Evolutionary conservation across 2,329 filamentous ascomycete species (phyloP).

Genomic region (Colletotrichum noveboracense): DNA sequence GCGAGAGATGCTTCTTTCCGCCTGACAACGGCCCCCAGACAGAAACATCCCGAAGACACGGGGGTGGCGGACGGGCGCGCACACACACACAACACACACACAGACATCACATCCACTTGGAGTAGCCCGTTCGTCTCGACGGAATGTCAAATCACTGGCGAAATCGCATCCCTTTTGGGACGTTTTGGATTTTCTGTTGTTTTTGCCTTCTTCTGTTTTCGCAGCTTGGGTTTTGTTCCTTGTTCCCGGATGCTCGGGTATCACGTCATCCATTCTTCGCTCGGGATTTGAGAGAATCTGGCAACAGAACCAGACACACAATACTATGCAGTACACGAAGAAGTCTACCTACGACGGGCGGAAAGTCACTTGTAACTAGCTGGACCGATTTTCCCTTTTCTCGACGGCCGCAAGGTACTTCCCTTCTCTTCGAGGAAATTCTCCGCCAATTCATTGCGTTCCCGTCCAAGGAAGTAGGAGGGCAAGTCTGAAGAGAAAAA

Average conservation of each 20-base stretch:
- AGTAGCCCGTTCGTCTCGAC: constrained; percentile 18
- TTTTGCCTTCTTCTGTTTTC: background rate
- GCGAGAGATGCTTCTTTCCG: background rate
- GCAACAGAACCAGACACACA: background rate
- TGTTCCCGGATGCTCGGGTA: constrained; percentile 13
- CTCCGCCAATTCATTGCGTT: background rate
- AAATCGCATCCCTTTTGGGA: background rate
- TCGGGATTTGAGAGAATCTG: background rate
- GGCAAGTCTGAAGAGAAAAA: background rate
- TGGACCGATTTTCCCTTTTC: background rate
- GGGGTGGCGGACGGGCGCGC: background rate
- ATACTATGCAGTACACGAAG: background rate
- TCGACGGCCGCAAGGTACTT: background rate
- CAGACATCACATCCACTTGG: background rate
- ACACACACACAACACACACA: background rate
- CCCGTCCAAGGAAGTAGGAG: background rate
- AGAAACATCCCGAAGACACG: constrained; percentile 14
- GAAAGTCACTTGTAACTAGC: background rate
- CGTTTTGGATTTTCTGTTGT: background rate
- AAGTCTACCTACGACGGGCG: background rate
- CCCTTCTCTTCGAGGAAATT: background rate
- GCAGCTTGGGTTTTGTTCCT: background rate
- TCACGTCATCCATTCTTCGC: constrained; percentile 4
- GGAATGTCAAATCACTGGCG: constrained; percentile 1
- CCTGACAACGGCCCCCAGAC: constrained; percentile 4